Percentiles rank a stretch among this genome's conserved stretches.
phyloP scores from a whole-genome alignment of 306 rosid genomes.

The Acacia melanoxylon region DNA sequence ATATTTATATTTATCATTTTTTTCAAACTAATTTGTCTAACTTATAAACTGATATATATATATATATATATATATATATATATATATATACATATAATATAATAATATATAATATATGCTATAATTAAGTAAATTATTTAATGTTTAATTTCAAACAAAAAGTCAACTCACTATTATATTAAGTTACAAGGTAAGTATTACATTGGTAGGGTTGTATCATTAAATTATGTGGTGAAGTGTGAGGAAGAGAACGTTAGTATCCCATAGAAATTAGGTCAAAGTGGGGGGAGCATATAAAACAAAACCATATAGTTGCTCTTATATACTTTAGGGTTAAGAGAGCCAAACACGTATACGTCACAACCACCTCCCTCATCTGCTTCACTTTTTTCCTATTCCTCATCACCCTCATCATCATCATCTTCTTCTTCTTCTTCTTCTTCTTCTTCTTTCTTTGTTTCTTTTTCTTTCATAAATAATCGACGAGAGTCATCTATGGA shows the following conservation, averaged over 20 bases:
- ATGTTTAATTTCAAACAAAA: too few relatives aligned
- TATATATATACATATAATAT: too few relatives aligned
- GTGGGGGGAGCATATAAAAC: constrained; percentile 46
- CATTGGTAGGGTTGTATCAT: not conserved
- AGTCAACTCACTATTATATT: too few relatives aligned
- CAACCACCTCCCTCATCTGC: constrained; percentile 61
- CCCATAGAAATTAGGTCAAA: constrained; percentile 51
- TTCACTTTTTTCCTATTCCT: constrained; percentile 50
- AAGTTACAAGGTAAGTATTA: too few relatives aligned
- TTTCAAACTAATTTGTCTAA: too few relatives aligned
- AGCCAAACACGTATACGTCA: constrained; percentile 49
- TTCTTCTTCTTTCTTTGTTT: constrained; percentile 9
- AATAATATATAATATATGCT: too few relatives aligned
- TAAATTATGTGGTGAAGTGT: not conserved
- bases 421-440: constrained; percentile 13
- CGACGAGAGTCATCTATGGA: constrained; percentile 49
- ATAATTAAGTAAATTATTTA: too few relatives aligned
- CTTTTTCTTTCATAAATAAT: constrained; percentile 1
- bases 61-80: too few relatives aligned
- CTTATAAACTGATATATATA: too few relatives aligned
- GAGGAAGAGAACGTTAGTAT: not conserved
- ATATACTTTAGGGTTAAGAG: constrained; percentile 54
- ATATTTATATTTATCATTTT: too few relatives aligned
- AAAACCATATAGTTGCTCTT: constrained; percentile 28
- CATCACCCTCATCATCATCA: constrained; percentile 27